Conservation (phyloP, 805 yeast species). For the Wickerhamomyces strasburgensis region DNA sequence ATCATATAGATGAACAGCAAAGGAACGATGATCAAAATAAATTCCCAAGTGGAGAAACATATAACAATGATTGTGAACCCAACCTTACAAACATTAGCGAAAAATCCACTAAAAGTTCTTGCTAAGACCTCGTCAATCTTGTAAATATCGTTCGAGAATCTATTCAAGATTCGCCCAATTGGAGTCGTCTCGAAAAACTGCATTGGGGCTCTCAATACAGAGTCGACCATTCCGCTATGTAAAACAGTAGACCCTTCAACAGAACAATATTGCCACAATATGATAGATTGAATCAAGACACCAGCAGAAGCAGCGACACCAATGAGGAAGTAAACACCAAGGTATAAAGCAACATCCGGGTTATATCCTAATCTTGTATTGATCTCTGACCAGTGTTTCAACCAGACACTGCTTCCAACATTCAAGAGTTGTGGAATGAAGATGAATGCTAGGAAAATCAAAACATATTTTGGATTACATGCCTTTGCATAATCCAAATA, state of each 20-base stretch:
- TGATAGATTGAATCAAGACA: slow-evolving; percentile 58
- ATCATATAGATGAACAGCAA: slow-evolving; percentile 56
- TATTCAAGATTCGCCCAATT: slow-evolving; percentile 82
- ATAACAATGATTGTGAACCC: slow-evolving; percentile 75
- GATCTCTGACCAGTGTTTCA: slow-evolving; percentile 95
- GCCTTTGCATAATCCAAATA: slow-evolving; percentile 83
- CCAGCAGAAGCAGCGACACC: slow-evolving; percentile 66
- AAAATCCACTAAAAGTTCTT: slow-evolving; percentile 65
- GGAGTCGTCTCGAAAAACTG: slow-evolving; percentile 94
- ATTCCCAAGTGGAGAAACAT: slow-evolving; percentile 83
- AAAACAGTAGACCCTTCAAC: slow-evolving; percentile 74
- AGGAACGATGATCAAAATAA: slow-evolving; percentile 69
- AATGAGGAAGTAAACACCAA: slow-evolving; percentile 68
- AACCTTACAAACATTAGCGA: slow-evolving; percentile 57
- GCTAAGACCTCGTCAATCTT: slow-evolving; percentile 79
- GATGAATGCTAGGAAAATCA: slow-evolving; percentile 49
- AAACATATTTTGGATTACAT: slow-evolving; percentile 67
- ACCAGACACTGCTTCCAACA: slow-evolving; percentile 81
- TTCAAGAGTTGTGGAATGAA: slow-evolving; percentile 54
- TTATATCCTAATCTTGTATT: slow-evolving; percentile 66
- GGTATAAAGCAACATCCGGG: slow-evolving; percentile 65
- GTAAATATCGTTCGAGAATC: slow-evolving; percentile 88
- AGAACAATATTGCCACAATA: slow-evolving; percentile 76
- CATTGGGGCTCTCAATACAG: slow-evolving; percentile 89
- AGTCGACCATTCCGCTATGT: slow-evolving; percentile 69